Percentiles rank a stretch among this genome's conserved stretches.
These are phyloP conservation scores for Leucosporidium creatinivorum DNA, from an alignment of 768 basidiomycete genomes.

Conservation along the genomic window DNA sequence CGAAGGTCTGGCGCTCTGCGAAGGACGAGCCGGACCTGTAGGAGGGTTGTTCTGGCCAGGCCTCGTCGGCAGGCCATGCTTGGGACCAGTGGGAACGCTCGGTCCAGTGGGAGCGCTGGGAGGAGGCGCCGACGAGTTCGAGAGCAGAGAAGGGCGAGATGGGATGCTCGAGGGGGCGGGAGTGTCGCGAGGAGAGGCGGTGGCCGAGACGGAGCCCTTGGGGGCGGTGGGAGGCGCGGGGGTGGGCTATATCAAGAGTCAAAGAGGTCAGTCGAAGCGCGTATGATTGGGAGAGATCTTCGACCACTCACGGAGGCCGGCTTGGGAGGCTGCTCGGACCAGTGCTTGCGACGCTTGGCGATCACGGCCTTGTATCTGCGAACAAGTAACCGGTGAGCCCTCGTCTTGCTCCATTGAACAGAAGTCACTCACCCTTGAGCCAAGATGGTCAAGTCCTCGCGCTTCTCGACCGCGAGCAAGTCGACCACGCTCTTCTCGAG, in stretches of 20 bases:
- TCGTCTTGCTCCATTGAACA: no score
- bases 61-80: slow-evolving; percentile 3
- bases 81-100: slow-evolving; percentile 11
- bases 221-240: background rate
- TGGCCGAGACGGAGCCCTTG: no score
- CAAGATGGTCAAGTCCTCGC: slow-evolving; percentile 44
- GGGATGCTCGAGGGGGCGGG: background rate
- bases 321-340: slow-evolving; percentile 10
- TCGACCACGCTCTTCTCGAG: slow-evolving; percentile 35
- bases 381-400: background rate
- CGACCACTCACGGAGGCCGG: background rate
- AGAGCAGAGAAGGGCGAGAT: background rate
- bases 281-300: background rate
- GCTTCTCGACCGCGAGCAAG: slow-evolving; percentile 63
- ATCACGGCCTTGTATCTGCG: slow-evolving; percentile 30
- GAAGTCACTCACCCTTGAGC: slow-evolving; percentile 35
- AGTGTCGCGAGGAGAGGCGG: background rate
- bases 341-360: slow-evolving; percentile 22
- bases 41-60: background rate
- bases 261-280: no score
- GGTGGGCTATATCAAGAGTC: background rate
- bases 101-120: background rate
- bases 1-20: background rate
- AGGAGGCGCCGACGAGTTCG: background rate
- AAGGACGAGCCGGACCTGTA: no score